phyloP scores from a whole-genome alignment of 2,329 filamentous ascomycete species.

The Colletotrichum simmondsii region DNA sequence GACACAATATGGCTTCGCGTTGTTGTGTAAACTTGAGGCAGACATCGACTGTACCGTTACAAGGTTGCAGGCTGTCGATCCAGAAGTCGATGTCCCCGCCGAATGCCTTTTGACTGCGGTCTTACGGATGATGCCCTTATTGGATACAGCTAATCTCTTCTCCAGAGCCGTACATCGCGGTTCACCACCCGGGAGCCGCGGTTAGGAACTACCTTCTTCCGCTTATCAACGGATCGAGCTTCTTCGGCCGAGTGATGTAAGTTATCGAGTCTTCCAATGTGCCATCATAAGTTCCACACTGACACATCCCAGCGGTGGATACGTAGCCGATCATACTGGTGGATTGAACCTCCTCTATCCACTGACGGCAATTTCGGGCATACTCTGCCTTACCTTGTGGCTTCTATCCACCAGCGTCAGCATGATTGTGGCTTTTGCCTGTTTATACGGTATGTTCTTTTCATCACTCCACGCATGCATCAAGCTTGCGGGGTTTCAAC shows the following conservation, averaged over 20 bases:
- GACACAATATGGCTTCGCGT: neutral
- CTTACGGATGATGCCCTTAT: too few species aligned
- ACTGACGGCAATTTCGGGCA: constrained; percentile 7
- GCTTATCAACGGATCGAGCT: constrained; percentile 56
- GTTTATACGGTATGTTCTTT: neutral
- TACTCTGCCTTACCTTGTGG: constrained; percentile 18
- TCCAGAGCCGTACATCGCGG: constrained; percentile 50
- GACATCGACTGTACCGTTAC: neutral
- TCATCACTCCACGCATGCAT: neutral
- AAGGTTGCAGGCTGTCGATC: too few species aligned
- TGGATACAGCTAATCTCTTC: constrained; percentile 29
- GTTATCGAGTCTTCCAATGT: neutral
- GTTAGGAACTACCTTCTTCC: constrained; percentile 50
- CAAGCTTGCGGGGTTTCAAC: neutral
- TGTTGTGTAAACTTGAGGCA: neutral
- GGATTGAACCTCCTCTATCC: constrained; percentile 24
- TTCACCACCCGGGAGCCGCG: constrained; percentile 47
- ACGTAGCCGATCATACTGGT: constrained; percentile 20
- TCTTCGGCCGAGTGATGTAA: constrained; percentile 54
- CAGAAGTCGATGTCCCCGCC: too few species aligned
- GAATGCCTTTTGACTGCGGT: neutral
- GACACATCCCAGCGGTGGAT: neutral
- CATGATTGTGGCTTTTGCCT: constrained; percentile 16
- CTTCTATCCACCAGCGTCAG: constrained; percentile 7
- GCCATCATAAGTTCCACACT: neutral